phyloP scores from a whole-genome alignment of 768 basidiomycete genomes.

The Trametes cubensis region DNA sequence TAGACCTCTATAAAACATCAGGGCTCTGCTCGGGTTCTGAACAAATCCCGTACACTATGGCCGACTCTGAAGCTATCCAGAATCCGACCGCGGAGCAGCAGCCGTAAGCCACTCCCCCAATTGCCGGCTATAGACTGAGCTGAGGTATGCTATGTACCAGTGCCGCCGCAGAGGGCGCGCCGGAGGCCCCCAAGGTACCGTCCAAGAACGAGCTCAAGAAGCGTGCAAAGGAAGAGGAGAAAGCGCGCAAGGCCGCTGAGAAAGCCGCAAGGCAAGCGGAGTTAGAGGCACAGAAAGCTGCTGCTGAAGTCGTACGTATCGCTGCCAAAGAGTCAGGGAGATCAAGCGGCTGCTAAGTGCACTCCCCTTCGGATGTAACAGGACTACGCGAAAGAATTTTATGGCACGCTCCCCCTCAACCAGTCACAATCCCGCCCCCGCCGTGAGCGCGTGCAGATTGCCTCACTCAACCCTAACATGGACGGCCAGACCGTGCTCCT shows the following conservation, averaged over 20 bases:
- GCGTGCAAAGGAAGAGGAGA: slow-evolving; percentile 87
- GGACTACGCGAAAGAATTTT: slow-evolving; percentile 80
- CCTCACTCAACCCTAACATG: slow-evolving; percentile 57
- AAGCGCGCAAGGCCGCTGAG: slow-evolving; percentile 86
- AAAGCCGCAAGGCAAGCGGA: slow-evolving; percentile 80
- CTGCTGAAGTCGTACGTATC: slow-evolving; percentile 59
- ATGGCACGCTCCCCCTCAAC: slow-evolving; percentile 87
- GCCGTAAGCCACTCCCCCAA: slow-evolving; percentile 19
- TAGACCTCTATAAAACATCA: slow-evolving; percentile 18
- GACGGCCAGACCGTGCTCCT: slow-evolving; percentile 79
- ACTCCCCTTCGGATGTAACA: slow-evolving; percentile 33
- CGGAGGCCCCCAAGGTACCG: slow-evolving; percentile 49
- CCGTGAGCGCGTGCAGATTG: slow-evolving; percentile 64
- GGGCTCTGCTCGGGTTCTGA: too few relatives aligned
- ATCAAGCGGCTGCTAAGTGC: not conserved
- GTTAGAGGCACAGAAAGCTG: slow-evolving; percentile 65
- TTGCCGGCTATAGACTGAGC: not conserved
- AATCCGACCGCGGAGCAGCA: slow-evolving; percentile 18
- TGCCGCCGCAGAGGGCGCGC: slow-evolving; percentile 26
- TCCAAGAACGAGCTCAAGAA: slow-evolving; percentile 92
- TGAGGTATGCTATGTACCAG: not conserved
- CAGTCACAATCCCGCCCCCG: slow-evolving; percentile 82
- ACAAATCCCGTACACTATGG: slow-evolving; percentile 26
- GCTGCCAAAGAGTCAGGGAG: not conserved
- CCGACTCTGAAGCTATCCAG: slow-evolving; percentile 27